phyloP scores from a whole-genome alignment of 2,329 filamentous ascomycete species.

The Fragosphaeria purpurea region DNA sequence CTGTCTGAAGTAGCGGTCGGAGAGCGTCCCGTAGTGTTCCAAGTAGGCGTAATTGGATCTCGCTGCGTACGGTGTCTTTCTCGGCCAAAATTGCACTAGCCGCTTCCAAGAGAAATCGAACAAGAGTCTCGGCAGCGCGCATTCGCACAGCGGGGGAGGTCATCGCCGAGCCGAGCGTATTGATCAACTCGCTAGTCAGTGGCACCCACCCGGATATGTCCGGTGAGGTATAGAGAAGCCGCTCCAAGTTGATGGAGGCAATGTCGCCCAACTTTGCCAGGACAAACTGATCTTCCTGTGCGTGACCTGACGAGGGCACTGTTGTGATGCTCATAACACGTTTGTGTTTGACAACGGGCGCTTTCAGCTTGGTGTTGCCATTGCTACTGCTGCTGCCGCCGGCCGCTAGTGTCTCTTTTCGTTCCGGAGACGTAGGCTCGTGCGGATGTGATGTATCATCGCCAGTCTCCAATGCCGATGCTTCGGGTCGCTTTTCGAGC shows the following conservation, averaged over 20 bases:
- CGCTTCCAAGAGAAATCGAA: constrained; percentile 47
- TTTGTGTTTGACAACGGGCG: constrained; percentile 25
- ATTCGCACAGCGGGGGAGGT: constrained; percentile 43
- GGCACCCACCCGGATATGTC: constrained; percentile 66
- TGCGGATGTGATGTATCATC: constrained; percentile 23
- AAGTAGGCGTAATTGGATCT: constrained; percentile 64
- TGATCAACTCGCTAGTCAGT: constrained; percentile 47
- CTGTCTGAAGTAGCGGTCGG: constrained; percentile 42
- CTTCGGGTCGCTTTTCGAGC: constrained; percentile 34
- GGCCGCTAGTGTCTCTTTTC: neutral
- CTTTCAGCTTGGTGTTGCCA: constrained; percentile 18
- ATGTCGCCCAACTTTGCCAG: constrained; percentile 65
- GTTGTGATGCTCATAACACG: constrained; percentile 39
- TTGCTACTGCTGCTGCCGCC: constrained; percentile 1
- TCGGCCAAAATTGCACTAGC: constrained; percentile 46
- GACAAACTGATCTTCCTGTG: constrained; percentile 56
- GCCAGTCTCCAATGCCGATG: no score
- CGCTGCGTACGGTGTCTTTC: constrained; percentile 38
- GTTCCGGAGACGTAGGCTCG: neutral
- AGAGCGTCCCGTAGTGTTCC: constrained; percentile 55
- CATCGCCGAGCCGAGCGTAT: constrained; percentile 35
- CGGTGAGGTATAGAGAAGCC: constrained; percentile 59
- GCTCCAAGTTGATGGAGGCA: constrained; percentile 62
- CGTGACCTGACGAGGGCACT: constrained; percentile 35
- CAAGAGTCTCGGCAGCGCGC: constrained; percentile 55